A percentile compares a stretch with the other conserved stretches of the same genome.
phyloP scores from a whole-genome alignment of 2,329 filamentous ascomycete genomes.

The Fusarium siculi region DNA sequence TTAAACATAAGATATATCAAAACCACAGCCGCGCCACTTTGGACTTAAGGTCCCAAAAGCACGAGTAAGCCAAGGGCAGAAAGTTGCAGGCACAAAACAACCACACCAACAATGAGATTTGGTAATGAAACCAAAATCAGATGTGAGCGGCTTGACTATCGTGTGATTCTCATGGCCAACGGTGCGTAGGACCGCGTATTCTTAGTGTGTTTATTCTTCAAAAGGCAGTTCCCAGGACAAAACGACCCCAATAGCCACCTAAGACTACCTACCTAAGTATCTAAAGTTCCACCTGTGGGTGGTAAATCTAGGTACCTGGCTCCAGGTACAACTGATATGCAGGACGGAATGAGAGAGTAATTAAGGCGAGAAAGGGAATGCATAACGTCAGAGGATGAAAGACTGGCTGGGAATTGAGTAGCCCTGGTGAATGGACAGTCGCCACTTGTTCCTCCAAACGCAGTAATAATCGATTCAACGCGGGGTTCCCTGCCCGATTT shows the following conservation, averaged over 20 bases:
- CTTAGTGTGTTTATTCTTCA: not conserved
- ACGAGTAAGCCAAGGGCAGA: not conserved
- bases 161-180: not conserved
- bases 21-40: not conserved
- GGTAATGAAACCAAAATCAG: not conserved
- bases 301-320: not conserved
- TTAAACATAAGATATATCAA: not conserved
- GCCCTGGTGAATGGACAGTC: constrained; percentile 12
- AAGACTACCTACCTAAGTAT: not conserved
- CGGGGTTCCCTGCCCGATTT: constrained; percentile 6
- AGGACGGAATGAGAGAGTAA: constrained; percentile 1
- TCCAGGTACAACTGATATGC: constrained; percentile 22
- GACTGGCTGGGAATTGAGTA: constrained; percentile 28
- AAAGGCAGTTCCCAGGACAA: constrained; percentile 8
- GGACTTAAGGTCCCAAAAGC: not conserved
- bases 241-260: not conserved
- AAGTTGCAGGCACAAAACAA: not conserved
- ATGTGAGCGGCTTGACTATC: not conserved
- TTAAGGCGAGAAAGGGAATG: constrained; percentile 28
- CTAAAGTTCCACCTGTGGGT: not conserved
- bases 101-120: not conserved
- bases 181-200: constrained; percentile 15
- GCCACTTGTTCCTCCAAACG: not conserved
- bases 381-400: constrained; percentile 29
- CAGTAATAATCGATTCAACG: not conserved